Conservation (phyloP, 1,284 basidiomycete species). For the Sanghuangporus weigelae region DNA sequence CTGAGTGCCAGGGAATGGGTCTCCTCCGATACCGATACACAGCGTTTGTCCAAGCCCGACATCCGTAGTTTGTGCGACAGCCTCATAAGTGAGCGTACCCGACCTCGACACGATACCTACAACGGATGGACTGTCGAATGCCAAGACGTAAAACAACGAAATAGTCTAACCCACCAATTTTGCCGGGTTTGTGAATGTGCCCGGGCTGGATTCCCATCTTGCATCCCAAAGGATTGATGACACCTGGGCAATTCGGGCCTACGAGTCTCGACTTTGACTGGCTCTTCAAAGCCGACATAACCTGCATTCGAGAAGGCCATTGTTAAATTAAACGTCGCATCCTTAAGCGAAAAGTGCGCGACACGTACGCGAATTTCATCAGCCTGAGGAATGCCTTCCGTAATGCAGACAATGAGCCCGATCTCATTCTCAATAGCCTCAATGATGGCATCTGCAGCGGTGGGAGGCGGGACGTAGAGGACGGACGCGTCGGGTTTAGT, state of each 20-base stretch:
- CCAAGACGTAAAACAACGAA: slow-evolving; percentile 1
- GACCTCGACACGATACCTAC: slow-evolving; percentile 95
- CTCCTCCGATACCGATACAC: slow-evolving; percentile 97
- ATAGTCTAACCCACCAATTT: slow-evolving; percentile 60
- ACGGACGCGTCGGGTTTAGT: slow-evolving; percentile 88
- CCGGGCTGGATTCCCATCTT: slow-evolving; percentile 99
- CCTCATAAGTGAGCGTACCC: slow-evolving; percentile 91
- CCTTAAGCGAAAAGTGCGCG: slow-evolving; percentile 23
- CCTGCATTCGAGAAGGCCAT: slow-evolving; percentile 36
- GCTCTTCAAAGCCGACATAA: slow-evolving; percentile 89
- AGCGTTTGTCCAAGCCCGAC: slow-evolving; percentile 96
- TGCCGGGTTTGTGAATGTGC: slow-evolving; percentile 94
- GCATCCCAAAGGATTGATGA: slow-evolving; percentile 96
- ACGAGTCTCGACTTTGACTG: slow-evolving; percentile 95
- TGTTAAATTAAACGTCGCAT: neutral
- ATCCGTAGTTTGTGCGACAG: slow-evolving; percentile 90
- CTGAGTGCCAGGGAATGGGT: slow-evolving; percentile 97
- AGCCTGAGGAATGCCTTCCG: slow-evolving; percentile 94
- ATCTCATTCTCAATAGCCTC: slow-evolving; percentile 98
- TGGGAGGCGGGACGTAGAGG: slow-evolving; percentile 92
- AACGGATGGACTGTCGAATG: slow-evolving; percentile 15
- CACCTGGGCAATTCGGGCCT: slow-evolving; percentile 97
- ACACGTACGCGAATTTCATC: slow-evolving; percentile 80
- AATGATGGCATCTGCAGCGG: slow-evolving; percentile 91
- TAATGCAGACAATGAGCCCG: slow-evolving; percentile 93